A percentile compares a stretch with the other conserved stretches of the same genome.
Evolutionary conservation across 1,284 basidiomycete genomes (phyloP).

Genomic region (Farysia itapuensis): DNA sequence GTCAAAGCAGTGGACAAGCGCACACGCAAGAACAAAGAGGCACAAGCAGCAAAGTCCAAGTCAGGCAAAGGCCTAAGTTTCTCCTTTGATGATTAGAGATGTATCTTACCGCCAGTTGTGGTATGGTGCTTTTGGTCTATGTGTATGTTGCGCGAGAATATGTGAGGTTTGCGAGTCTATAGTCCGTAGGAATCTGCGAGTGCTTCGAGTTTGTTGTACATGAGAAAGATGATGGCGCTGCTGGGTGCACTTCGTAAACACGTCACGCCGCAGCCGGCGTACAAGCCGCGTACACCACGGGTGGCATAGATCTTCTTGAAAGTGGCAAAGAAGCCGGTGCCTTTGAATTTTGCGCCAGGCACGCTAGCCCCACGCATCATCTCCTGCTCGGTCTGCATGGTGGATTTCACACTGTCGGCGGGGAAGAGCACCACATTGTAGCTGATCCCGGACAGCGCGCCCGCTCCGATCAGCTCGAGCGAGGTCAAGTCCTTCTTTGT

Average conservation of each 20-base stretch:
- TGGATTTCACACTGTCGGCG: conserved; percentile 90
- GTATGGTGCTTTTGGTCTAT: not conserved
- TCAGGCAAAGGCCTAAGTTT: conserved; percentile 38
- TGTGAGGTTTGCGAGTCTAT: conserved; percentile 3
- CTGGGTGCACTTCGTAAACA: conserved; percentile 78
- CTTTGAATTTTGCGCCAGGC: conserved; percentile 60
- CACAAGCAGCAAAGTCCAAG: conserved; percentile 14
- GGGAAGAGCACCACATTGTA: conserved; percentile 68
- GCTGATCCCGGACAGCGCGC: conserved; percentile 80
- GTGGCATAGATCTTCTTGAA: conserved; percentile 73
- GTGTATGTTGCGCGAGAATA: not conserved
- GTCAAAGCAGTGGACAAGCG: not conserved
- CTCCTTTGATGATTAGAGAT: conserved; percentile 19
- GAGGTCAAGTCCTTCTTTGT: conserved; percentile 66
- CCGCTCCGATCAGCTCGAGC: conserved; percentile 80
- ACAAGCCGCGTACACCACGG: conserved; percentile 80
- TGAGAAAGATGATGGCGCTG: conserved; percentile 45
- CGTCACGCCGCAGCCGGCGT: conserved; percentile 91
- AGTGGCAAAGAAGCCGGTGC: conserved; percentile 71
- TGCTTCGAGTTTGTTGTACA: conserved; percentile 54
- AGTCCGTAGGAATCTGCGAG: conserved; percentile 39
- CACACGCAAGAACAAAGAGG: conserved; percentile 2
- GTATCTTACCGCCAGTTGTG: not conserved
- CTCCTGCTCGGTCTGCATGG: conserved; percentile 92
- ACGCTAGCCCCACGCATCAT: conserved; percentile 62